Evolutionary conservation across 2,329 filamentous ascomycete species (phyloP).

Genomic region (Monosporascus sp.): DNA sequence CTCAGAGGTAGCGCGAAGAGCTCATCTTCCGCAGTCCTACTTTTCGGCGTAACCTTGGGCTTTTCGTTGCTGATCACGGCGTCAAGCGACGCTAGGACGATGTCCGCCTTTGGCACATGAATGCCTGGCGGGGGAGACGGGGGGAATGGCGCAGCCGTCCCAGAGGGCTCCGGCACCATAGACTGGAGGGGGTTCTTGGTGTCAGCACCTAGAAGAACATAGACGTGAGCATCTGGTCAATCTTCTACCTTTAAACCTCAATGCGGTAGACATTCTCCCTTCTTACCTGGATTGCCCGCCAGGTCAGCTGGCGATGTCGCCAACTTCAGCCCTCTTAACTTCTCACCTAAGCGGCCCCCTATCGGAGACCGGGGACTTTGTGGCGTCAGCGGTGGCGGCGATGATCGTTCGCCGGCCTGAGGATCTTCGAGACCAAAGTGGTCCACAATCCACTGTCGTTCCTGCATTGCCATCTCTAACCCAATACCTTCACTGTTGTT

Average conservation of each 20-base stretch:
- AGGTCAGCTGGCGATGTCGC: constrained; percentile 67
- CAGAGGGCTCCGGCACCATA: constrained; percentile 22
- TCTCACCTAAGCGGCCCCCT: constrained; percentile 69
- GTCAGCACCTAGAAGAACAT: constrained; percentile 19
- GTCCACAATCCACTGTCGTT: constrained; percentile 78
- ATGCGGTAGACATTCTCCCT: neutral
- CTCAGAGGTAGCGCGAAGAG: constrained; percentile 85
- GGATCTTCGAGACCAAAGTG: constrained; percentile 63
- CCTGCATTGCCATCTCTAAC: constrained; percentile 75
- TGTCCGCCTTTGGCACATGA: constrained; percentile 9
- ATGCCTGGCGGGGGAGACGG: neutral
- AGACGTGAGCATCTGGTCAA: neutral
- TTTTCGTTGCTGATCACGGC: constrained; percentile 33
- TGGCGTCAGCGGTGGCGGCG: constrained; percentile 29
- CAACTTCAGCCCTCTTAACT: constrained; percentile 72
- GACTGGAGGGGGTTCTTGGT: constrained; percentile 4
- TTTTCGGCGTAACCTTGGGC: constrained; percentile 16
- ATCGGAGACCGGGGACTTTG: constrained; percentile 60
- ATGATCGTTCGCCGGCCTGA: constrained; percentile 19
- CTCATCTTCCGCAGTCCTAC: constrained; percentile 64
- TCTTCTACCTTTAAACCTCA: neutral
- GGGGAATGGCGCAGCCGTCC: constrained; percentile 22
- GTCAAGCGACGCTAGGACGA: constrained; percentile 32
- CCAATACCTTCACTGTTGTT: constrained; percentile 77
- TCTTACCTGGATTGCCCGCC: constrained; percentile 47